Evolutionary conservation across 2,329 filamentous ascomycete genomes (phyloP), one percentile per base, ranked within the genome.

Genomic region (Talaromyces sp.): DNA sequence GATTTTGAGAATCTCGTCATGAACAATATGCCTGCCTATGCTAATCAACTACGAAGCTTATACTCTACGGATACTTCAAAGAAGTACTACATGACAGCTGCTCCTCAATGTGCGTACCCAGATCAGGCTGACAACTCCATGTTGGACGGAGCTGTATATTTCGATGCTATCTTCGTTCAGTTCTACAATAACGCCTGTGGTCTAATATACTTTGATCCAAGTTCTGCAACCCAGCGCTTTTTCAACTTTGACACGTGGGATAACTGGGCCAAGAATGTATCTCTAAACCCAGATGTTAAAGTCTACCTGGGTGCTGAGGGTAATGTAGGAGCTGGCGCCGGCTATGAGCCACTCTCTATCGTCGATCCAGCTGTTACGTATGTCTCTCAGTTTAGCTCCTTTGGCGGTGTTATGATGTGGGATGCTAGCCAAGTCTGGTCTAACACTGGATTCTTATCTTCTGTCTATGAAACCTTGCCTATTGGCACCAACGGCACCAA

Each of bases 101-200:
- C 87, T 19, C 88, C 88, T 0, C 88, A 89, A 73, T 91, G 86
- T 67, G 79, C 81, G 0, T 88, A 83, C 68, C 86, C 88, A 1
- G 87, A 90, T 65, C 73, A 75, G 0, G 81, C 85, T 29, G 80
- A 84, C 65, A 79, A 82, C 59, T 77, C 80, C 4, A 83, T 85
- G 70, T 78, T 89, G 41, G 74, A 80, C 61, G 81, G 78, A 0
- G 72, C 75, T 1, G 82, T 87, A 4, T 66, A 73, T 14, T 82
- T 88, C 61, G 85, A 88, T 69, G 85, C 83, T 31, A 71, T 88
- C 63, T 83, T 82, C 70, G 79, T 88, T 29, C 85, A 88, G 71
- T 88, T 88, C 72, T 88, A 88, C 73, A 88, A 88, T 78, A 88
- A 88, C 77, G 83, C 75, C 69, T 89, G 87, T 69, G 85, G 85